Evolutionary conservation across 2,329 filamentous ascomycete species (phyloP), one percentile per base, ranked within the genome.

Genomic region (Lasiodiplodia hormozganensis): DNA sequence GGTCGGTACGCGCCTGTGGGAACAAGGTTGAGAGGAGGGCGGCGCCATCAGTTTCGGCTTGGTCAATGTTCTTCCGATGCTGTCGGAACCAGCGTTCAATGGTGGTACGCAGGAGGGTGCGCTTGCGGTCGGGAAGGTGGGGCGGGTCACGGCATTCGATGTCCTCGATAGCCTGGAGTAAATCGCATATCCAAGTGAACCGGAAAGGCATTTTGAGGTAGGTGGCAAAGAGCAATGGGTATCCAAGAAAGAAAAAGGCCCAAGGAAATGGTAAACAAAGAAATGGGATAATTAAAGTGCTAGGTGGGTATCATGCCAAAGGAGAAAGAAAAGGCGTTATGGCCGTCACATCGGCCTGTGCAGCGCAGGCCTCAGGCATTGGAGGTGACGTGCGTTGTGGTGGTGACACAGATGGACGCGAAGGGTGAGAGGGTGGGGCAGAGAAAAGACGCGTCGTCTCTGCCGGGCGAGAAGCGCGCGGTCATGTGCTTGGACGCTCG

Each of bases 1-100:
- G 87, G 75, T 97, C 93, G 2, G 88, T 89, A 65, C 93, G 85
- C 71, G 86, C 89, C 70, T 94, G 90, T 0, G 94, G 93, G 0
- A 96, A 85, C 0, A 97, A 79, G 2, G 90, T 89, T 1, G 92
- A 94, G 0, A 97, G 82, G 1, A 97, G 80, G 2, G 92, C 90
- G 1, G 87, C 81, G 1, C 85, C 82, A 73, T 89, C 82, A 1
- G 87, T 87, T 34, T 85, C 82, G 8, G 86, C 80, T 0, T 84
- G 82, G 74, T 89, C 81, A 18, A 97, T 84, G 1, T 80, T 78
- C 18, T 79, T 77, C 5, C 87, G 86, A 76, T 97, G 87, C 1
- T 82, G 80, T 16, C 77, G 76, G 78, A 96, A 96, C 94, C 94
- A 97, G 34, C 82, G 77, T 11, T 81, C 75, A 43, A 93, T 83